These are phyloP conservation scores for Myrica gale DNA, from an alignment of 306 rosid species.

Conservation along the genomic window DNA sequence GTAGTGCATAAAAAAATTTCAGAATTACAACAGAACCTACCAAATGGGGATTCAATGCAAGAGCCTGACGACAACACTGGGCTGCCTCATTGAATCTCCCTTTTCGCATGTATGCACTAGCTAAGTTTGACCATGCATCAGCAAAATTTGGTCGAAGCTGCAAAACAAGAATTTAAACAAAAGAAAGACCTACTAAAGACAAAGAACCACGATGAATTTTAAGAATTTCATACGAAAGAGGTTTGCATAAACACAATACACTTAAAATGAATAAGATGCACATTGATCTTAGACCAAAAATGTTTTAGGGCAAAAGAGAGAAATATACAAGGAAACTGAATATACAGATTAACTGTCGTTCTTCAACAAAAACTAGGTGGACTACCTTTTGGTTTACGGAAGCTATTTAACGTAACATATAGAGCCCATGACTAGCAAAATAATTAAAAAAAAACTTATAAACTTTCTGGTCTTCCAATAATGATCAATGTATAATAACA, in stretches of 20 bases:
- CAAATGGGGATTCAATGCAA: constrained; percentile 85
- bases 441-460: neutral
- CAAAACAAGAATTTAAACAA: constrained; percentile 27
- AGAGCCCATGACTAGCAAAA: neutral
- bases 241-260: neutral
- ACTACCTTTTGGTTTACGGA: neutral
- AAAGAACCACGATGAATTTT: neutral
- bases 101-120: constrained; percentile 98
- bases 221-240: neutral
- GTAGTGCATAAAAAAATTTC: neutral
- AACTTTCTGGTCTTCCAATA: neutral
- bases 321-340: neutral
- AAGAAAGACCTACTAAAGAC: constrained; percentile 9
- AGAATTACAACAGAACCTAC: constrained; percentile 34
- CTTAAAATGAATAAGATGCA: neutral
- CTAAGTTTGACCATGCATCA: constrained; percentile 98
- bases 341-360: neutral
- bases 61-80: constrained; percentile 98
- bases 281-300: too few species aligned
- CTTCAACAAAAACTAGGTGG: neutral
- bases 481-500: neutral
- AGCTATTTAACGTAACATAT: too few species aligned
- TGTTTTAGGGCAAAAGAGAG: neutral
- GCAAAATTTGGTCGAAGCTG: constrained; percentile 96
- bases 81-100: constrained; percentile 94